Evolutionary conservation across 2,329 filamentous ascomycete genomes (phyloP).

Genomic region (Emydomyces testavorans): DNA sequence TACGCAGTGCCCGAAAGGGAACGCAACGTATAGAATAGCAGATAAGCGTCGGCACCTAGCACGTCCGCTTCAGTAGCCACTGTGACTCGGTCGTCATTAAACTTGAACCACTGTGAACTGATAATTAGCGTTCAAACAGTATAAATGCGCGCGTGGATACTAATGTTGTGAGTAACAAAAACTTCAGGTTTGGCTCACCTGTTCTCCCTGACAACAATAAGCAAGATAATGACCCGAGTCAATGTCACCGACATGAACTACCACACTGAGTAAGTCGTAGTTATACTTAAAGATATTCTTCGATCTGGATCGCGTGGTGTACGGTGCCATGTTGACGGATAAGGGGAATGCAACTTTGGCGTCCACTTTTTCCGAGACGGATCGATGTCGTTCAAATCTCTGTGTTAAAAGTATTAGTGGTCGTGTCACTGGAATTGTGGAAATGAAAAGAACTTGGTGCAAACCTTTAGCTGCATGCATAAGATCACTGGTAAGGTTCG

Average conservation of each 20-base stretch:
- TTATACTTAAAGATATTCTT: constrained; percentile 46
- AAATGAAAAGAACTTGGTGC: constrained; percentile 14
- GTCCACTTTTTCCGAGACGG: constrained; percentile 73
- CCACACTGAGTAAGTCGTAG: constrained; percentile 79
- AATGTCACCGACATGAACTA: constrained; percentile 86
- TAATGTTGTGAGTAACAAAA: neutral
- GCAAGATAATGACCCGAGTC: constrained; percentile 86
- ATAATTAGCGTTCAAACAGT: neutral
- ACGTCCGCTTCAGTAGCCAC: constrained; percentile 75
- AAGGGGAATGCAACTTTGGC: constrained; percentile 76
- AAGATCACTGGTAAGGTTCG: constrained; percentile 78
- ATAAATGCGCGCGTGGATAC: neutral
- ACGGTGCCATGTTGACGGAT: constrained; percentile 79
- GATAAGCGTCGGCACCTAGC: constrained; percentile 71
- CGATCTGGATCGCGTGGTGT: constrained; percentile 54
- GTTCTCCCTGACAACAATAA: constrained; percentile 71
- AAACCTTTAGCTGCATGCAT: constrained; percentile 82
- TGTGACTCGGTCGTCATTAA: constrained; percentile 90
- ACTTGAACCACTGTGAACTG: constrained; percentile 67
- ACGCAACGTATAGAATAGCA: constrained; percentile 62
- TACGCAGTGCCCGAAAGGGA: constrained; percentile 19
- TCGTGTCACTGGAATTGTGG: neutral
- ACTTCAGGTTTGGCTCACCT: constrained; percentile 36
- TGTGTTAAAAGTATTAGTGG: constrained; percentile 20
- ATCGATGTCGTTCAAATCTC: constrained; percentile 65